These are phyloP conservation scores for Cercospora brassicicola DNA, from an alignment of 2,329 filamentous ascomycete genomes.

Conservation along the genomic window DNA sequence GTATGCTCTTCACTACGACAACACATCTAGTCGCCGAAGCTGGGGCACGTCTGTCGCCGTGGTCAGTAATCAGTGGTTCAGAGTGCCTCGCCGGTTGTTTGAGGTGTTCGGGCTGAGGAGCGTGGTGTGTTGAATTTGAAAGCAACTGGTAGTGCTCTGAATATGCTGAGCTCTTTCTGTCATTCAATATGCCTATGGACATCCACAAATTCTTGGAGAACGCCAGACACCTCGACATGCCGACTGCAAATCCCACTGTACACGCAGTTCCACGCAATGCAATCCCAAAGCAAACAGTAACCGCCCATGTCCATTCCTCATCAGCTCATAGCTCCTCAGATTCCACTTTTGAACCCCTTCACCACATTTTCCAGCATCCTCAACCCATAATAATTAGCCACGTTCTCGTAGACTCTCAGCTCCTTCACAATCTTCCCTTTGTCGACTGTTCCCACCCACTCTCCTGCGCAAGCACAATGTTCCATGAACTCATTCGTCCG, in stretches of 20 bases:
- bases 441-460: slow-evolving; percentile 73
- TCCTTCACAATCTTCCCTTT: slow-evolving; percentile 64
- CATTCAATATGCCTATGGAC: not conserved
- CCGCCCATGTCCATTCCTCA: not conserved
- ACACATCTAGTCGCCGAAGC: not conserved
- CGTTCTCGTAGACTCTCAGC: slow-evolving; percentile 69
- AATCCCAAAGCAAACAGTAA: not conserved
- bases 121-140: no score
- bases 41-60: not conserved
- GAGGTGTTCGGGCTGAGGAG: not conserved
- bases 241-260: not conserved
- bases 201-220: not conserved
- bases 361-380: slow-evolving; percentile 78
- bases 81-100: not conserved
- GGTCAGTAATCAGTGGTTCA: not conserved
- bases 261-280: not conserved
- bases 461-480: slow-evolving; percentile 88
- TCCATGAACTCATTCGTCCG: slow-evolving; percentile 93
- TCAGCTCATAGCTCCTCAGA: slow-evolving; percentile 1
- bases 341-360: slow-evolving; percentile 15
- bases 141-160: no score
- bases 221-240: not conserved
- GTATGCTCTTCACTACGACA: not conserved
- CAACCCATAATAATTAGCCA: slow-evolving; percentile 76
- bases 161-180: not conserved